A percentile compares a stretch with the other conserved stretches of the same genome.
These are phyloP conservation scores for Graphilbum fragrans DNA, from an alignment of 2,329 filamentous ascomycete species.

Conservation along the genomic window DNA sequence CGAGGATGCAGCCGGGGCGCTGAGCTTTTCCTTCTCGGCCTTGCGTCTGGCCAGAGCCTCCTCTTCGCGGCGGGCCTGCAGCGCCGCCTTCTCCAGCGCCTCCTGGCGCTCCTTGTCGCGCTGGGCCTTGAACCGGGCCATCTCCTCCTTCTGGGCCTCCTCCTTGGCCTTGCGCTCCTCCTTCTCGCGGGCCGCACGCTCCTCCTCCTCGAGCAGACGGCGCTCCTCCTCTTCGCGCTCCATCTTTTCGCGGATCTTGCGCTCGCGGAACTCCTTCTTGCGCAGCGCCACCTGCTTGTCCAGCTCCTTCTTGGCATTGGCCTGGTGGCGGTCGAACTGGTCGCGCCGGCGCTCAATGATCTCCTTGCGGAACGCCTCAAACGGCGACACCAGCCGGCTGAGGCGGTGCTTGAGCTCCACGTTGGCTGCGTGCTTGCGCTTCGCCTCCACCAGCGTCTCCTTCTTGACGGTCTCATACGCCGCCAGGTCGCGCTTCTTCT, in stretches of 20 bases:
- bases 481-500: slow-evolving; percentile 65
- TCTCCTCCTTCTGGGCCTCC: slow-evolving; percentile 63
- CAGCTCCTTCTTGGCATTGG: slow-evolving; percentile 82
- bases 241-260: slow-evolving; percentile 67
- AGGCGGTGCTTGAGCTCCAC: slow-evolving; percentile 91
- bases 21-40: slow-evolving; percentile 46
- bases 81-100: slow-evolving; percentile 47
- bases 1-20: slow-evolving; percentile 11
- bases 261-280: slow-evolving; percentile 79
- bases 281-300: slow-evolving; percentile 83
- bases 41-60: slow-evolving; percentile 70
- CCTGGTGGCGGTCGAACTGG: slow-evolving; percentile 90
- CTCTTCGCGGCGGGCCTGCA: slow-evolving; percentile 74
- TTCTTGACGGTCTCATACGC: slow-evolving; percentile 70
- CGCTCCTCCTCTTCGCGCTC: slow-evolving; percentile 79
- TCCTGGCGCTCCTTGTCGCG: slow-evolving; percentile 59
- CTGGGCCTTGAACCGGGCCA: slow-evolving; percentile 55
- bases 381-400: slow-evolving; percentile 68
- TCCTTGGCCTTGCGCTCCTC: slow-evolving; percentile 72
- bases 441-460: slow-evolving; percentile 66
- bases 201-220: slow-evolving; percentile 69
- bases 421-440: slow-evolving; percentile 83
- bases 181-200: slow-evolving; percentile 68
- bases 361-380: slow-evolving; percentile 71
- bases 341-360: slow-evolving; percentile 81